Evolutionary conservation across 1,139 yeast species (phyloP), one percentile per base, ranked within the genome.

Genomic region (Protomyces macrosporus): DNA sequence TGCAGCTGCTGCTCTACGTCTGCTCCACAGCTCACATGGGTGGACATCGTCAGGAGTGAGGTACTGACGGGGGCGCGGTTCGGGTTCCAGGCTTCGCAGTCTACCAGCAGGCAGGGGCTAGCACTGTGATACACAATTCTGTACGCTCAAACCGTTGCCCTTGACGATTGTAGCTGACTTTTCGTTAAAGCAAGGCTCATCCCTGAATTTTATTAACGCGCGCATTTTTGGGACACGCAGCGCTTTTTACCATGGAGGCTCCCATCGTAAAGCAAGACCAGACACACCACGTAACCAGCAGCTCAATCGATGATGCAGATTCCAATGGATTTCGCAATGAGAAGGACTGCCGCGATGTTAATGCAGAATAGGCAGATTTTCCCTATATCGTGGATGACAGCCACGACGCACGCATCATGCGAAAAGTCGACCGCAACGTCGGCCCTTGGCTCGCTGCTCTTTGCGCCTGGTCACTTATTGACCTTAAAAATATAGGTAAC

Each of bases 401-500:
- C 9, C 68, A 71, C 39, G 55, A 52, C 16, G 6, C 6, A 6
- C 42, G 42, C 42, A 34, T 52, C 30, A n/a, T 52, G 6, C 42
- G 55, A 4, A 12, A 12, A 7, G 42, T 83, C 55, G 88, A 84
- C 69, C 42, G 79, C 12, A 73, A 84, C 65, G 76, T 84, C 65
- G 73, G 84, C 69, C 87, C 88, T 3, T 78, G 80, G 77, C 74
- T 84, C 56, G 80, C 82, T 62, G 73, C 80, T 68, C 80, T 84
- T 70, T 84, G 84, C 70, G 80, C 84, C 67, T 77, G 84, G 68
- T 83, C 85, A 1, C 83, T 83, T 68, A 76, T 84, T 70, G 87
- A 84, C 71, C 75, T 86, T 72, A 85, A 83, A 51, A 84, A 84
- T 69, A 83, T 84, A 64, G 82, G 86, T 37, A 84, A 83, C 70